Evolutionary conservation across 352 stramenopile species (phyloP).

Genomic region (Phytopythium vexans): DNA sequence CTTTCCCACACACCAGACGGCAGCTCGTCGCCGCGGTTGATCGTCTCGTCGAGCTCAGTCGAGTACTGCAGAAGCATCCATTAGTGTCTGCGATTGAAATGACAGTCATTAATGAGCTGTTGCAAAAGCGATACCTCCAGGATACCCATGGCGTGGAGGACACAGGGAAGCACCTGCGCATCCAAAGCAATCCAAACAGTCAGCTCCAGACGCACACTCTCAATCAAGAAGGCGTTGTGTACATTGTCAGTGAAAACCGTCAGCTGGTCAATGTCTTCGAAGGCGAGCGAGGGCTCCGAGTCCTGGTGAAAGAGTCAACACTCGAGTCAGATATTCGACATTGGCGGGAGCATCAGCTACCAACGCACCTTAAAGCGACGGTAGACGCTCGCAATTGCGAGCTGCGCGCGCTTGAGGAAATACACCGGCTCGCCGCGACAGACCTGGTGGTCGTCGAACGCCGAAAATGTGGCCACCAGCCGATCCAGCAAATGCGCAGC

Average conservation of each 20-base stretch:
- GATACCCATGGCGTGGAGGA: conserved; percentile 65
- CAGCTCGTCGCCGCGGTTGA: conserved; percentile 49
- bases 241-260: conserved; percentile 74
- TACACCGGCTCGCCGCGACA: conserved; percentile 43
- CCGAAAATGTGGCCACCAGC: conserved; percentile 56
- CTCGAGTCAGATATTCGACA: not conserved
- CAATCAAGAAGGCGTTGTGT: not conserved
- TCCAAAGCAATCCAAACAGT: conserved; percentile 2
- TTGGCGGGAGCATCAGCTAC: too few species aligned
- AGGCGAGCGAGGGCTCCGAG: conserved; percentile 41
- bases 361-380: conserved; percentile 58
- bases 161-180: conserved; percentile 62
- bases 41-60: conserved; percentile 36
- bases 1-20: conserved; percentile 45
- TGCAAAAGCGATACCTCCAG: conserved; percentile 40
- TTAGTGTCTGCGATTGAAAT: not conserved
- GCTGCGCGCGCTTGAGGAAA: conserved; percentile 73
- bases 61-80: conserved; percentile 36
- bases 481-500: conserved; percentile 49
- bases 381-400: conserved; percentile 46
- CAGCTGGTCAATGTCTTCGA: conserved; percentile 59
- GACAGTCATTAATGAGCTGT: not conserved
- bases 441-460: conserved; percentile 68
- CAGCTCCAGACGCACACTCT: not conserved
- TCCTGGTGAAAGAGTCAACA: conserved; percentile 26